Evolutionary conservation across 1,139 yeast genomes (phyloP).

Genomic region (Kurtzmaniella natalensis): DNA sequence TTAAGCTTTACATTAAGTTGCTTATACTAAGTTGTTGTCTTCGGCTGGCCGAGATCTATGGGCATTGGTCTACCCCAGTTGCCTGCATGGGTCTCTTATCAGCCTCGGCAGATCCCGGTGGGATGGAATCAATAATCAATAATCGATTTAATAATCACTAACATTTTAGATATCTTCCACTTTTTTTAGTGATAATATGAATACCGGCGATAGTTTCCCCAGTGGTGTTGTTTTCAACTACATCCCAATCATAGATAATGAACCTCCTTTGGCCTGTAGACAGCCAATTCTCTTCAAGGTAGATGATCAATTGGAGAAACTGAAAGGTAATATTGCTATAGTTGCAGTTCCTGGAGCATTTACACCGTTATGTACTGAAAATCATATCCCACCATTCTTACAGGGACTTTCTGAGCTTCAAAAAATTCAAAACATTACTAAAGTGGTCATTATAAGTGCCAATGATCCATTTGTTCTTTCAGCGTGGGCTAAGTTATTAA

Average conservation of each 20-base stretch:
- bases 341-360: slow-evolving; percentile 30
- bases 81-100: too few species aligned
- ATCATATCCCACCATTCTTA: slow-evolving; percentile 27
- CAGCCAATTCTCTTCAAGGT: slow-evolving; percentile 20
- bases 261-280: slow-evolving; percentile 21
- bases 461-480: slow-evolving; percentile 27
- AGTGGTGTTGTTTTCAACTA: slow-evolving; percentile 19
- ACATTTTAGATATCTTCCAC: too few species aligned
- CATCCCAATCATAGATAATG: slow-evolving; percentile 22
- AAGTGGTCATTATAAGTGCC: slow-evolving; percentile 21
- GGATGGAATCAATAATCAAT: neutral
- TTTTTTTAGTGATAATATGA: slow-evolving; percentile 2
- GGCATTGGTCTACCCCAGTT: too few species aligned
- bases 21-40: too few species aligned
- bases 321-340: slow-evolving; percentile 15
- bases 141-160: too few species aligned
- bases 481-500: slow-evolving; percentile 29
- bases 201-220: slow-evolving; percentile 20
- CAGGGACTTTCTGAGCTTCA: slow-evolving; percentile 17
- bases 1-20: too few species aligned
- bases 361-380: slow-evolving; percentile 29
- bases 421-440: slow-evolving; percentile 17
- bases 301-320: slow-evolving; percentile 15
- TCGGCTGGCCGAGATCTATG: too few species aligned
- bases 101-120: neutral